A percentile compares a stretch with the other conserved stretches of the same genome.
Evolutionary conservation across 1,284 basidiomycete species (phyloP).

Genomic region (Psilocybe mexicana): DNA sequence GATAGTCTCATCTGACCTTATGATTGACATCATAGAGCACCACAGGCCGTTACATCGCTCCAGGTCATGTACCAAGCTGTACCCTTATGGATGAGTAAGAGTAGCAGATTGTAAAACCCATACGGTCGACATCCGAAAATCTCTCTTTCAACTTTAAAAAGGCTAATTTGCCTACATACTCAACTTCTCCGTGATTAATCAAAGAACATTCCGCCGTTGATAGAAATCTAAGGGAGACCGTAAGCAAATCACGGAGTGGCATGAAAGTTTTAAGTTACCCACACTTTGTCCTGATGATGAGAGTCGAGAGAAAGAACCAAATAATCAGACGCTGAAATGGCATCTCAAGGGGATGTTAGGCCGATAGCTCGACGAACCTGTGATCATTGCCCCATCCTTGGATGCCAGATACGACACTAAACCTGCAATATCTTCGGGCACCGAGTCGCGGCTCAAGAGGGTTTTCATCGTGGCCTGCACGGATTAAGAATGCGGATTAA

Average conservation of each 20-base stretch:
- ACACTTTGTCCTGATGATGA: conserved; percentile 22
- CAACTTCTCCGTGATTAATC: conserved; percentile 21
- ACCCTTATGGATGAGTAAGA: too few relatives aligned
- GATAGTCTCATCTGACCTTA: not conserved
- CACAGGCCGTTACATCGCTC: not conserved
- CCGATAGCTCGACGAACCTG: conserved; percentile 7
- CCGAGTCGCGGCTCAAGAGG: conserved; percentile 1
- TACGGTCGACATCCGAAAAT: too few relatives aligned
- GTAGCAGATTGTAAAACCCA: too few relatives aligned
- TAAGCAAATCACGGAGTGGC: not conserved
- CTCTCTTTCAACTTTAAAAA: too few relatives aligned
- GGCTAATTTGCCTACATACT: too few relatives aligned
- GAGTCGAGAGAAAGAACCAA: not conserved
- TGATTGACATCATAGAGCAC: not conserved
- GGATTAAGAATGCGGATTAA: not conserved
- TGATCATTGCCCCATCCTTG: conserved; percentile 15
- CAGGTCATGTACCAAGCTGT: not conserved
- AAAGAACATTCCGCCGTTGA: conserved; percentile 25
- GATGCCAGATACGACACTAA: conserved; percentile 20
- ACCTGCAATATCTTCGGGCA: conserved; percentile 19
- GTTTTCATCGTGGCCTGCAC: not conserved
- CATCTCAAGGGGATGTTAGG: not conserved
- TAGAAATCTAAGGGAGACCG: conserved; percentile 20
- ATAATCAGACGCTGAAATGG: not conserved
- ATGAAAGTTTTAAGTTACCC: conserved; percentile 7